A percentile compares a stretch with the other conserved stretches of the same genome.
phyloP scores from a whole-genome alignment of 371 early-diverging fungal genomes.

The Blastocladiella emersonii region DNA sequence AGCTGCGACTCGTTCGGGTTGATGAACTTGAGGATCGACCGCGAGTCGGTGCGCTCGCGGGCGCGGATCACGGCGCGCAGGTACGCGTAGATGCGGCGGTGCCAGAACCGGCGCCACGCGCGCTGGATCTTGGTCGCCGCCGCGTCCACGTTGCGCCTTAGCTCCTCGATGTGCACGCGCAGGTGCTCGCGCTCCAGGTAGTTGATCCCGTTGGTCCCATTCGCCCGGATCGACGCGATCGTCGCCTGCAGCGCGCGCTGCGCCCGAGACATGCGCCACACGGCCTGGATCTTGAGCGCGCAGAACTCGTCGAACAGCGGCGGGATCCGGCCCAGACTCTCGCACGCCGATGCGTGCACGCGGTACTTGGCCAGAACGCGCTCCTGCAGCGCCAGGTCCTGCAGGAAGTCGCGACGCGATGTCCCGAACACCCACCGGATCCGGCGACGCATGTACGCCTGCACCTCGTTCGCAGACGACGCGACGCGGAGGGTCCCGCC shows the following conservation, averaged over 20 bases:
- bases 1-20: conserved; percentile 33
- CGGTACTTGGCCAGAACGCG: conserved; percentile 18
- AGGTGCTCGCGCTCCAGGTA: neutral
- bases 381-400: conserved; percentile 15
- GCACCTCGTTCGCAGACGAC: too few relatives aligned
- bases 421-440: neutral
- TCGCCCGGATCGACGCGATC: neutral
- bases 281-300: conserved; percentile 26
- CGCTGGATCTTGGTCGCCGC: conserved; percentile 25
- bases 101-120: conserved; percentile 24
- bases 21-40: conserved; percentile 24
- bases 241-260: conserved; percentile 12
- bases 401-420: neutral
- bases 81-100: conserved; percentile 21
- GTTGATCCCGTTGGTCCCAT: neutral
- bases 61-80: conserved; percentile 28
- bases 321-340: conserved; percentile 10
- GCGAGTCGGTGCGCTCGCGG: conserved; percentile 24
- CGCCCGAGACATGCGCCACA: conserved; percentile 17
- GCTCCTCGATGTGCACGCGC: conserved; percentile 9
- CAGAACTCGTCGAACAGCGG: conserved; percentile 30
- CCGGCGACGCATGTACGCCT: conserved; percentile 6
- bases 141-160: conserved; percentile 11
- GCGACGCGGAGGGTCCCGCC: too few relatives aligned
- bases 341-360: conserved; percentile 16